Base-by-base conservation (phyloP, 169 alveolate genomes). In the Plasmodium inui region DNA sequence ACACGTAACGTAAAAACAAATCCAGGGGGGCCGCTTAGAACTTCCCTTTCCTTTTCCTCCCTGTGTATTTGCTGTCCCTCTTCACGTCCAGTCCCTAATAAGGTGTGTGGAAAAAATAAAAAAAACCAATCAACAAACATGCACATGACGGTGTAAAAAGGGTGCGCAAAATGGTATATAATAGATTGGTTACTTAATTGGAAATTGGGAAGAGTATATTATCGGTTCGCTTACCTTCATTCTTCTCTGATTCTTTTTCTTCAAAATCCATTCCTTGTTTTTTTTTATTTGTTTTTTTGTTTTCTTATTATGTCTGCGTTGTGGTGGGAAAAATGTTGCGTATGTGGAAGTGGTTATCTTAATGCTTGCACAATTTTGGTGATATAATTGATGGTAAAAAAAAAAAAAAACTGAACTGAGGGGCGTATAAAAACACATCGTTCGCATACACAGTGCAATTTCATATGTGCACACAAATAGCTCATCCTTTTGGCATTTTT, bases 51-150 rank as follows among this genome's bases (percentile, higher is more conserved):
- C 99, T 98, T 86, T 96, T 98, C 93, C 99, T 97, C 53, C 99
- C 99, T 50, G 99, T 98, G 84, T 98, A 99, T 92, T 98, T 98
- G 41, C 99, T 97, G 92, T 98, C 99, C 37, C 99, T 97, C 80
- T 99, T 97, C 14, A 98, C 99, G 37, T 97, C 97, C 86, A 97
- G 95, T 12, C 99, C 99, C 96, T 96, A 89, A 12, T 86, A 26
- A 37, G 39, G 32, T 17, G 74, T 6, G 19, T n/a, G 9, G 50
- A n/a, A 70, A 32, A 19, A 84, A n/a, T n/a, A 6, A 46, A 57
- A 92, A n/a, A 81, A 57, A 39, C 12, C 30, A 95, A 34, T 14
- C 12, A 22, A 61, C n/a, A 76, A 5, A 53, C 12, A 84, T 32
- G 41, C 39, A 76, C 46, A 86, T 30, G 67, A 1, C 30, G 12